Evolutionary conservation across 2,329 filamentous ascomycete genomes (phyloP).

Genomic region (Pseudocercospora crystallina): DNA sequence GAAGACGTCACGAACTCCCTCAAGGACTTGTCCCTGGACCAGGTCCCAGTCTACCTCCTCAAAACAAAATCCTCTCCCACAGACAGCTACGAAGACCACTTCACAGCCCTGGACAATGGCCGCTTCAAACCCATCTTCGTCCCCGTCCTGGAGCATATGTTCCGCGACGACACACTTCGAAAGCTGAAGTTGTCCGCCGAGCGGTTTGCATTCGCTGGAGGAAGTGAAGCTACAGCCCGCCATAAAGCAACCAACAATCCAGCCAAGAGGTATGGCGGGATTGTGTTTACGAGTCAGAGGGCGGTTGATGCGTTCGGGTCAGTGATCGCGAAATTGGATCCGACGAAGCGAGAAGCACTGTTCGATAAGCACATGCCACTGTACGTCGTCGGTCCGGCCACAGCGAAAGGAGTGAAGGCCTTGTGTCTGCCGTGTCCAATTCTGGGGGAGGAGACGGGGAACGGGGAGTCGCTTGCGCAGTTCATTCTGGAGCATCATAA

Average conservation of each 20-base stretch:
- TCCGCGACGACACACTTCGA: slow-evolving; percentile 60
- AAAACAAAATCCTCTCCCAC: slow-evolving; percentile 73
- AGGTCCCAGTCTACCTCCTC: slow-evolving; percentile 65
- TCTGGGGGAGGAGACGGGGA: slow-evolving; percentile 79
- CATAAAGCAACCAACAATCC: slow-evolving; percentile 35
- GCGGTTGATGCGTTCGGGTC: slow-evolving; percentile 75
- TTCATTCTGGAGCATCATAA: slow-evolving; percentile 80
- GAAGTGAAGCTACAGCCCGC: slow-evolving; percentile 27
- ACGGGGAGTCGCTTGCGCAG: slow-evolving; percentile 73
- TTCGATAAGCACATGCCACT: slow-evolving; percentile 57
- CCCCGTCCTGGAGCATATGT: slow-evolving; percentile 72
- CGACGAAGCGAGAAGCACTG: slow-evolving; percentile 35
- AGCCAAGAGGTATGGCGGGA: slow-evolving; percentile 62
- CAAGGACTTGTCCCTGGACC: slow-evolving; percentile 26
- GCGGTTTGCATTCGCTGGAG: slow-evolving; percentile 40
- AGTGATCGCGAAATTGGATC: slow-evolving; percentile 56
- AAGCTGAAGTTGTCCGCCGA: slow-evolving; percentile 55
- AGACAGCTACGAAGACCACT: slow-evolving; percentile 71
- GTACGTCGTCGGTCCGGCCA: slow-evolving; percentile 80
- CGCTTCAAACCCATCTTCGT: slow-evolving; percentile 68
- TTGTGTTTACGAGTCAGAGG: slow-evolving; percentile 81
- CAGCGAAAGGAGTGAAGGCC: slow-evolving; percentile 67
- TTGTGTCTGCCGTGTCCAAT: slow-evolving; percentile 58
- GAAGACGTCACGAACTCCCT: slow-evolving; percentile 27
- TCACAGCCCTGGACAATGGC: slow-evolving; percentile 49